Evolutionary conservation across 257 asterid species (phyloP), one percentile per base, ranked within the genome.

Genomic region (Handroanthus guayacan): DNA sequence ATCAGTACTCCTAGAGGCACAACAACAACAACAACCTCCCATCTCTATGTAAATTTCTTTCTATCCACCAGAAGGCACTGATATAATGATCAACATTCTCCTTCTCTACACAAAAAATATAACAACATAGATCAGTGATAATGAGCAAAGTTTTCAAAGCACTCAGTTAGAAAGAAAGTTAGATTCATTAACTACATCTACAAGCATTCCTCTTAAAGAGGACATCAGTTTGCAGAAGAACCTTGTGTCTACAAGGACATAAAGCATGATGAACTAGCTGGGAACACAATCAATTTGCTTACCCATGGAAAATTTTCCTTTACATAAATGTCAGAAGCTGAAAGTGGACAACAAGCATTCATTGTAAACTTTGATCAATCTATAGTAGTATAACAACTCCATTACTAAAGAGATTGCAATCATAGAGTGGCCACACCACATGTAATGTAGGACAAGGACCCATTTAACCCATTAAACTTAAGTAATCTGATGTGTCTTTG

Each of bases 1-100:
- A 65, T 85, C 90, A 65, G 66, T 79, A 62, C 66, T 55, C 66
- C 72, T 84, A 62, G 88, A 79, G 20, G 93, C 89, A 82, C 91
- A 90, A 84, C 96, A 91, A 69, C 94, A 90, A 69, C 94, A 89
- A 73, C 94, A 89, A 84, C 88, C 93, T 74, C 97, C 97, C 96
- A 92, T 90, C 80, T 81, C 84, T 72, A 69, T 11, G 18, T 37
- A 73, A 73, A 55, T 74, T 78, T 76, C 75, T 72, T 65, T 77
- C 69, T 79, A 82, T 72, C 88, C 85, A 77, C 85, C 84, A 50
- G 82, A 78, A 61, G 79, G 80, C 72, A 69, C 47, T 14, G 25
- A 76, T 50, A 36, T 71, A 76, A 80, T 61, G 83, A 69, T 79
- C 94, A 86, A 88, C 76, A 52, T 82, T 78, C 61, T 71, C 48